These are phyloP conservation scores for Cryptococcus neoformans DNA, from an alignment of 1,284 basidiomycete genomes.

Conservation along the genomic window DNA sequence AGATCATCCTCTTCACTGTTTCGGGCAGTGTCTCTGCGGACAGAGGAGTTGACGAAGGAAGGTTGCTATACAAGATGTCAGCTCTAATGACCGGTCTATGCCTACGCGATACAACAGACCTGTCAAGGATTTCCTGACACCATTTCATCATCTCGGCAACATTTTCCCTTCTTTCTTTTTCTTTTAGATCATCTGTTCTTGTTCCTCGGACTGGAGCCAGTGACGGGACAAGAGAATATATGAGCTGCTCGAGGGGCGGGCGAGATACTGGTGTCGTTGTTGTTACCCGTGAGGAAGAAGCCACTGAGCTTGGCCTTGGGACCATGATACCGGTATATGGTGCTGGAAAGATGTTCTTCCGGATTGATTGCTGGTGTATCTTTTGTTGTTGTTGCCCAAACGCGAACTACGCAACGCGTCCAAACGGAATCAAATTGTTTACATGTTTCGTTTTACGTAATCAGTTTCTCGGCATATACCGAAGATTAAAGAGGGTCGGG, in stretches of 20 bases:
- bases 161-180: conserved; percentile 28
- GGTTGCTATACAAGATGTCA: conserved; percentile 7
- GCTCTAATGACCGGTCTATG: background rate
- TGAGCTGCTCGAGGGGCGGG: conserved; percentile 35
- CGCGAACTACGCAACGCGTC: conserved; percentile 1
- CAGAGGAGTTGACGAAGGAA: conserved; percentile 23
- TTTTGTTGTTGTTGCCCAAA: background rate
- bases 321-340: conserved; percentile 1
- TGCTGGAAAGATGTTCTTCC: background rate
- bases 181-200: conserved; percentile 13
- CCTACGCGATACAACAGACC: conserved; percentile 16
- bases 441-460: background rate
- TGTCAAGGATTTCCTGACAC: conserved; percentile 38
- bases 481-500: too few relatives aligned
- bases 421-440: conserved; percentile 2
- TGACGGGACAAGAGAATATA: conserved; percentile 33
- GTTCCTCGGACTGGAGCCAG: conserved; percentile 21
- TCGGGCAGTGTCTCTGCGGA: conserved; percentile 19
- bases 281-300: conserved; percentile 6
- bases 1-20: conserved; percentile 17
- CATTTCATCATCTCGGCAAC: conserved; percentile 39
- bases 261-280: conserved; percentile 12
- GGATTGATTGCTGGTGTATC: background rate
- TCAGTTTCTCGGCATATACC: too few relatives aligned
- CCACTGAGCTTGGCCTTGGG: conserved; percentile 7